Evolutionary conservation across 2,329 filamentous ascomycete genomes (phyloP), one percentile per base, ranked within the genome.

Genomic region (Calonectria honghensis): DNA sequence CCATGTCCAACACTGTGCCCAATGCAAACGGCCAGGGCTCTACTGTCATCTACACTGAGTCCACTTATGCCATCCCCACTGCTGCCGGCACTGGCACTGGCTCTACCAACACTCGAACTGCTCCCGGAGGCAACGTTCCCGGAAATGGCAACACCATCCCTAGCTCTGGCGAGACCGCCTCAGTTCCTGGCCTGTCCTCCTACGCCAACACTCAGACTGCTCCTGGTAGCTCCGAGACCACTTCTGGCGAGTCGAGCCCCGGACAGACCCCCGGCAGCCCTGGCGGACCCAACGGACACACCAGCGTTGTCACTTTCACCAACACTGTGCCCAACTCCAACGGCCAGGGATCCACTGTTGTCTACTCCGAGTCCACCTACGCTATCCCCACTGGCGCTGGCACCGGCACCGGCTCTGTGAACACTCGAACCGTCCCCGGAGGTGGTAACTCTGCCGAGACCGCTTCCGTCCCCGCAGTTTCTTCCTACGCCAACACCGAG

Each of bases 1-100:
- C 75, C 39, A 63, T 75, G 24, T 73, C 75, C 59, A 67, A 64
- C 57, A 75, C 72, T 24, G 63, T 75, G 14, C 57, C 79, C 57
- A 76, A 78, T 71, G 57, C 74, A n/a, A 70, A 75, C 6, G 76
- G 74, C 27, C 32, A 65, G 5, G 78, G 77, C 37, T 63, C 76
- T 24, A 76, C 69, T 68, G 65, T 65, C 29, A 75, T 72, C 54
- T 68, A 73, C 11, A 39, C 78, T 9, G 76, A 72, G 29, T 73
- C 79, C 29, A 74, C 72, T 52, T 73, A 73, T 51, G 76, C 68
- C 35, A 59, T 70, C 27, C 73, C 76, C 20, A 74, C 78, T 24
- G 68, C 64, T 39, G 68, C 37, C 16, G 63, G 45, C 31, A 70
- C 41, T 18, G 67, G 32, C 41, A 51, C 67, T 61, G 54, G 52